phyloP scores from a whole-genome alignment of 2,329 filamentous ascomycete species.

The Septoria petroselini region DNA sequence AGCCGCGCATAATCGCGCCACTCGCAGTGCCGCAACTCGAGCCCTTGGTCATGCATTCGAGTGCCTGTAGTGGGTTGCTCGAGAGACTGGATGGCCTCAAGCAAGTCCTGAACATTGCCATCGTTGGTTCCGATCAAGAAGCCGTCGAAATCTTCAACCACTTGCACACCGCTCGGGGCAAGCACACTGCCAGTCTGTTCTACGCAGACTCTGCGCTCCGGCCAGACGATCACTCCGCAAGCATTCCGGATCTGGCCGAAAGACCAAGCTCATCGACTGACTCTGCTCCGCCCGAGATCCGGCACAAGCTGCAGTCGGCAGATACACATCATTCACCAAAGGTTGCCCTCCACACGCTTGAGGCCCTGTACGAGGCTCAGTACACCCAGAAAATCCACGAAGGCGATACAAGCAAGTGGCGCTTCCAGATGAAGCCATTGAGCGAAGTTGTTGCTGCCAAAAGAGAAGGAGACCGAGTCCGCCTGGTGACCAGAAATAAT shows the following conservation, averaged over 20 bases:
- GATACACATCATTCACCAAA: slow-evolving; percentile 16
- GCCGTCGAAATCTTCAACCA: slow-evolving; percentile 30
- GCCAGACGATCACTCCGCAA: slow-evolving; percentile 26
- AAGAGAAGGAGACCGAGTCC: slow-evolving; percentile 15
- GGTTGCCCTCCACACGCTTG: slow-evolving; percentile 27
- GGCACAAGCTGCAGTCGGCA: slow-evolving; percentile 16
- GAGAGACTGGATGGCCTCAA: slow-evolving; percentile 18
- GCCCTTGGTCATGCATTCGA: slow-evolving; percentile 23
- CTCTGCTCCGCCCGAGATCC: slow-evolving; percentile 25
- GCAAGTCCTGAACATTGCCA: slow-evolving; percentile 25
- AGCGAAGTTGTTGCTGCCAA: slow-evolving; percentile 21
- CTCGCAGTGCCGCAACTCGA: slow-evolving; percentile 19
- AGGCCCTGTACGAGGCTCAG: slow-evolving; percentile 26
- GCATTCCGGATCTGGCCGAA: slow-evolving; percentile 20
- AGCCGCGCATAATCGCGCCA: slow-evolving; percentile 20
- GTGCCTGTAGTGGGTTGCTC: slow-evolving; percentile 19
- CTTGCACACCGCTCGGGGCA: slow-evolving; percentile 21
- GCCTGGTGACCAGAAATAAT: slow-evolving; percentile 18
- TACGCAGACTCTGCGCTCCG: slow-evolving; percentile 27
- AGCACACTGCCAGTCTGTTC: slow-evolving; percentile 28
- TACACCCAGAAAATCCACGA: slow-evolving; percentile 28
- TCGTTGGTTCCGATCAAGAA: slow-evolving; percentile 30
- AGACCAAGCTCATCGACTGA: slow-evolving; percentile 13
- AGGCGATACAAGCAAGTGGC: slow-evolving; percentile 23
- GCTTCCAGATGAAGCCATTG: slow-evolving; percentile 24